phyloP scores from a whole-genome alignment of 176 grass and related monocot genomes.

The Tuctoria greenei region DNA sequence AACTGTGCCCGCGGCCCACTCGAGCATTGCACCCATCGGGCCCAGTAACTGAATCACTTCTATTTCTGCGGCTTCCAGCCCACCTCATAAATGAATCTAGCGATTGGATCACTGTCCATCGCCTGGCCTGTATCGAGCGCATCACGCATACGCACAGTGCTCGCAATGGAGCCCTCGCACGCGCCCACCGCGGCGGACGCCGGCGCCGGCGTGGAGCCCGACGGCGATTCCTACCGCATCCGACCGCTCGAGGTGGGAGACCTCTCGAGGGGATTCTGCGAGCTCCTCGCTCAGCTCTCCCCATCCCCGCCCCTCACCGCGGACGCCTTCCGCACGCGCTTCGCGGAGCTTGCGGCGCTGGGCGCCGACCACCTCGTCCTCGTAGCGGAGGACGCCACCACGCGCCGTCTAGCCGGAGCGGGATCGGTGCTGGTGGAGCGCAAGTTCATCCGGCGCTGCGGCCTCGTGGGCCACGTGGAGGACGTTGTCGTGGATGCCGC shows the following conservation, averaged over 20 bases:
- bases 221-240: constrained; percentile 32
- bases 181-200: background rate
- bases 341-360: constrained; percentile 59
- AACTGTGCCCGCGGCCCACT: background rate
- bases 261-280: constrained; percentile 52
- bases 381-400: constrained; percentile 51
- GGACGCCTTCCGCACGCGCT: constrained; percentile 47
- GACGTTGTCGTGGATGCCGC: constrained; percentile 72
- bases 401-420: constrained; percentile 42
- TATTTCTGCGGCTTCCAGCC: background rate
- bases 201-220: constrained; percentile 8
- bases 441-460: constrained; percentile 69
- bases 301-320: constrained; percentile 41
- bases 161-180: background rate
- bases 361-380: constrained; percentile 74
- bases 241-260: constrained; percentile 58
- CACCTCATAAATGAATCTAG: background rate
- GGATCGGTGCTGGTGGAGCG: constrained; percentile 68
- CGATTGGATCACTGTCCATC: background rate
- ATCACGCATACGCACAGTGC: background rate
- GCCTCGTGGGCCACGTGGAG: constrained; percentile 74
- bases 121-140: background rate
- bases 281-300: constrained; percentile 66
- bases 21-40: background rate
- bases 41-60: background rate